These are phyloP conservation scores for Neurospora sp. DNA, from an alignment of 495 filamentous ascomycete species.

Conservation along the genomic window DNA sequence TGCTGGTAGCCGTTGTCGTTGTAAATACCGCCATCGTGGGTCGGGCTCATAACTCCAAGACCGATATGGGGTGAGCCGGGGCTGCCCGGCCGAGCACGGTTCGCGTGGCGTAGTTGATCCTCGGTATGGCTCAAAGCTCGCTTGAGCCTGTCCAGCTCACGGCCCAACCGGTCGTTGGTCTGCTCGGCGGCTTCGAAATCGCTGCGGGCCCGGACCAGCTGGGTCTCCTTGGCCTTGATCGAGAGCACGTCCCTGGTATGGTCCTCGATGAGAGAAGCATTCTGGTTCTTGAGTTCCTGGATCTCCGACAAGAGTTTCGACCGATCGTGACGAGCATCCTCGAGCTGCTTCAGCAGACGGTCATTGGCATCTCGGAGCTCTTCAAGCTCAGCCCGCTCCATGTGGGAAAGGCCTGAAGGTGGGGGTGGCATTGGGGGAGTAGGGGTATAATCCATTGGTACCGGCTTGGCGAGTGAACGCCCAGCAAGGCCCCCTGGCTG, in stretches of 20 bases:
- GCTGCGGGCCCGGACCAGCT: slow-evolving; percentile 80
- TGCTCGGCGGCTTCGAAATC: slow-evolving; percentile 85
- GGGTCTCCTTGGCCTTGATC: slow-evolving; percentile 97
- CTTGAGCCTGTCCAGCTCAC: slow-evolving; percentile 89
- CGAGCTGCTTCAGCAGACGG: slow-evolving; percentile 54
- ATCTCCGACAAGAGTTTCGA: slow-evolving; percentile 66
- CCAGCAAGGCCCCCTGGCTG: slow-evolving; percentile 55
- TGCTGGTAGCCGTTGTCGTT: slow-evolving; percentile 38
- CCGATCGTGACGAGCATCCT: slow-evolving; percentile 69
- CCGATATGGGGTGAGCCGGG: slow-evolving; percentile 25
- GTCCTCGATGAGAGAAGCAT: slow-evolving; percentile 93
- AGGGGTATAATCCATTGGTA: slow-evolving; percentile 25
- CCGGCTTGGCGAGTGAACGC: slow-evolving; percentile 76
- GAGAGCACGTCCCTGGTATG: slow-evolving; percentile 90
- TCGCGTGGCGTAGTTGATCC: slow-evolving; percentile 11
- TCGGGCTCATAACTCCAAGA: slow-evolving; percentile 31
- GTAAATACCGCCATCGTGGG: slow-evolving; percentile 43
- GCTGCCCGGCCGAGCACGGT: slow-evolving; percentile 32
- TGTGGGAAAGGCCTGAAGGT: slow-evolving; percentile 50
- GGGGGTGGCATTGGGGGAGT: slow-evolving; percentile 39
- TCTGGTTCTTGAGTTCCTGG: slow-evolving; percentile 84
- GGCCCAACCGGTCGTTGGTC: slow-evolving; percentile 66
- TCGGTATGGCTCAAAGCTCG: slow-evolving; percentile 53
- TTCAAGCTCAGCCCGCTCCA: slow-evolving; percentile 81
- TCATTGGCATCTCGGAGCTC: slow-evolving; percentile 79